Evolutionary conservation across 495 filamentous ascomycete genomes (phyloP), one percentile per base, ranked within the genome.

Genomic region (Lasiosphaeria hispida): DNA sequence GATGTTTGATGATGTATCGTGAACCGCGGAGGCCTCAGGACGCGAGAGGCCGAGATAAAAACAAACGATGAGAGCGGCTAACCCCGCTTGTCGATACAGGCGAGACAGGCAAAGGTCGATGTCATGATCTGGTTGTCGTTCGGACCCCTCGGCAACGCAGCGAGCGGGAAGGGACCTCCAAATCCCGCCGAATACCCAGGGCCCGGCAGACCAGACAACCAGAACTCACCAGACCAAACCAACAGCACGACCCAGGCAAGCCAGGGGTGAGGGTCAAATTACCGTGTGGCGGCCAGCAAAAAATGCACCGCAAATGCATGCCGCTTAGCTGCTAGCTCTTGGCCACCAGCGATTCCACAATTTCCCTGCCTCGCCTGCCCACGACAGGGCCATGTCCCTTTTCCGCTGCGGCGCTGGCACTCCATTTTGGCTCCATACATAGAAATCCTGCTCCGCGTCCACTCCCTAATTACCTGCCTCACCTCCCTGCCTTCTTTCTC

Each of bases 341-440:
- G 23, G 23, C 49, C 23, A 38, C 37, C 48, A 35, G 48, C 48
- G 49, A 38, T 52, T 52, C 49, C 49, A 52, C 49, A 52, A 52
- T 52, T 52, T 52, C 49, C 49, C 49, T 52, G 49, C 23, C 23
- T 30, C 23, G 23, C 23, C 23, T 30, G 23, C 23, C 23, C 23
- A 5, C 23, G 23, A 30, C 34, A 55, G 53, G 13, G 30, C 33
- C 40, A 6, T 17, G 51, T 47, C 33, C 49, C 49, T 40, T 52
- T 52, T 52, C 30, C 33, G 18, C 30, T 23, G 38, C 17, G 18
- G n/a, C n/a, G 43, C n/a, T 14, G 43, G 14, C 36, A 4, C 19
- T 51, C 48, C 36, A 30, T 30, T 5, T 30, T 30, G 23, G 23
- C 23, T 30, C 23, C 23, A 30, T 30, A 30, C 23, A 5, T 30